Percentiles rank a stretch among this genome's conserved stretches.
phyloP scores from a whole-genome alignment of 257 asterid genomes.

The Handroanthus guayacan region DNA sequence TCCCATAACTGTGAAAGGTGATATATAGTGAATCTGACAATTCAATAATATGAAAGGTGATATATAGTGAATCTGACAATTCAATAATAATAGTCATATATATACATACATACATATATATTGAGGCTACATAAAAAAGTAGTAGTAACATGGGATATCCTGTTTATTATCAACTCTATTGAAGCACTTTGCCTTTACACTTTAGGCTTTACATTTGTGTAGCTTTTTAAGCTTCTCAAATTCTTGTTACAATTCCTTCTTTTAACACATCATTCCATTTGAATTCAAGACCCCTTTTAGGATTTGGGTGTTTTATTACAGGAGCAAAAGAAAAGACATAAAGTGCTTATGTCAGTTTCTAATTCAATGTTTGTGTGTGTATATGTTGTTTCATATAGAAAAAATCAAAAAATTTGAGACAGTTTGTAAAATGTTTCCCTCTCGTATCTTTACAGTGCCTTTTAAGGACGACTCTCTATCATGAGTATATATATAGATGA shows the following conservation, averaged over 20 bases:
- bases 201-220: slow-evolving; percentile 37
- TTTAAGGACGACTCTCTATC: no score
- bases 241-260: slow-evolving; percentile 40
- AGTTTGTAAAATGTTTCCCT: no score
- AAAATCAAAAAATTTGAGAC: no score
- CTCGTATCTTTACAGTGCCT: no score
- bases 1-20: neutral
- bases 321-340: slow-evolving; percentile 64
- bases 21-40: slow-evolving; percentile 37
- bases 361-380: slow-evolving; percentile 3
- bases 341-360: slow-evolving; percentile 50
- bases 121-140: slow-evolving; percentile 42
- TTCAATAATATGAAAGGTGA: slow-evolving; percentile 46
- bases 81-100: slow-evolving; percentile 41
- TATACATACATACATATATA: slow-evolving; percentile 6
- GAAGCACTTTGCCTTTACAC: slow-evolving; percentile 42
- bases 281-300: slow-evolving; percentile 45
- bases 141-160: slow-evolving; percentile 35
- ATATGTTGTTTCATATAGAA: neutral
- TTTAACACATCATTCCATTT: slow-evolving; percentile 39
- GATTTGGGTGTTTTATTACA: slow-evolving; percentile 80
- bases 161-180: slow-evolving; percentile 36
- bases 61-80: slow-evolving; percentile 37
- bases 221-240: slow-evolving; percentile 44
- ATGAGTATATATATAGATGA: no score